Percentiles rank a stretch among this genome's conserved stretches.
Evolutionary conservation across 164 flowering plant genomes (phyloP).

Genomic region (Macadamia tetraphylla): DNA sequence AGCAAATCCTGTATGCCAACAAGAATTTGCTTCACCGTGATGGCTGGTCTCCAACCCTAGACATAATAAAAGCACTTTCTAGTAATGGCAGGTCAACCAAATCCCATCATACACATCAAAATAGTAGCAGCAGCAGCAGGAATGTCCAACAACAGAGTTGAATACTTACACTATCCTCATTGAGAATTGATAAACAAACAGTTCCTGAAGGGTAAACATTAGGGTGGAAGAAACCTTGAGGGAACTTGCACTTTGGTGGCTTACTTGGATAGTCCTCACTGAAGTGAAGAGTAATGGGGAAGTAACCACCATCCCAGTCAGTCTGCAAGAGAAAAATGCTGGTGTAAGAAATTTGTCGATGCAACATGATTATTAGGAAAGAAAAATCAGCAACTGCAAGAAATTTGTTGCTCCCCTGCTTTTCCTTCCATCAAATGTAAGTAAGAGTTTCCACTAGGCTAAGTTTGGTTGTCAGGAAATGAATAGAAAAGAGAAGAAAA

Average conservation of each 20-base stretch:
- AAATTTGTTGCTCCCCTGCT: too few relatives aligned
- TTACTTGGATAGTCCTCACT: constrained; percentile 96
- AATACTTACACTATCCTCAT: constrained; percentile 87
- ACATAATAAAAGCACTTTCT: constrained; percentile 4
- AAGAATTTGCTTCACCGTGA: constrained; percentile 90
- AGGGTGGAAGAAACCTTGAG: constrained; percentile 90
- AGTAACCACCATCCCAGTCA: constrained; percentile 94
- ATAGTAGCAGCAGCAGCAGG: not conserved
- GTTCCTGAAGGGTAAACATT: constrained; percentile 99
- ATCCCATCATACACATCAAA: not conserved
- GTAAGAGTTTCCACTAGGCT: too few relatives aligned
- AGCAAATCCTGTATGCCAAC: constrained; percentile 91
- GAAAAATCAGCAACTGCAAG: too few relatives aligned
- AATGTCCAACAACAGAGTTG: not conserved
- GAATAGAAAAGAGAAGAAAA: too few relatives aligned
- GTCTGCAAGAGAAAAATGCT: constrained; percentile 45
- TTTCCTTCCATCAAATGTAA: too few relatives aligned
- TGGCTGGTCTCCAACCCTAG: constrained; percentile 98
- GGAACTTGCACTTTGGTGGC: constrained; percentile 96
- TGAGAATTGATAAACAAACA: constrained; percentile 88
- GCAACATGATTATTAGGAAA: not conserved
- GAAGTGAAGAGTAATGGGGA: constrained; percentile 68
- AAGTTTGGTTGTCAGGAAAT: too few relatives aligned
- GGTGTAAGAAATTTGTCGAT: not conserved
- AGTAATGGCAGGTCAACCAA: not conserved